Percentiles rank a stretch among this genome's conserved stretches.
Evolutionary conservation across 768 basidiomycete species (phyloP).

Genomic region (Tubosaeta sp.): DNA sequence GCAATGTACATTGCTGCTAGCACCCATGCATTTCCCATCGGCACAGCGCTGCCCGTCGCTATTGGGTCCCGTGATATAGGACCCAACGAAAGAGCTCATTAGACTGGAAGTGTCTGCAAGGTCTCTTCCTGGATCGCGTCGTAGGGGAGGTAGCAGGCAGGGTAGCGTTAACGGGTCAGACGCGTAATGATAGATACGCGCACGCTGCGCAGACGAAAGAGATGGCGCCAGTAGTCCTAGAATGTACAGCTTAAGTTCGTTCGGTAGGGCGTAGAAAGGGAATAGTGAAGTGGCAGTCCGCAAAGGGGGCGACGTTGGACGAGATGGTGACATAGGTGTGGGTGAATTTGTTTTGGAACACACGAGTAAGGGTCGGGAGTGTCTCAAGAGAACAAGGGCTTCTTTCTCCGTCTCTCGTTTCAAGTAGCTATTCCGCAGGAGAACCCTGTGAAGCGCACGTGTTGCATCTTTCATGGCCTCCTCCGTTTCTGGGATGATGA

Average conservation of each 20-base stretch:
- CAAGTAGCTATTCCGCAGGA: constrained; percentile 47
- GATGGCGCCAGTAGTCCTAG: constrained; percentile 53
- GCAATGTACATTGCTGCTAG: constrained; percentile 35
- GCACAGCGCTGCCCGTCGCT: constrained; percentile 25
- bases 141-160: constrained; percentile 32
- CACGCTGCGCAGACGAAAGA: constrained; percentile 53
- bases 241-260: constrained; percentile 54
- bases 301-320: constrained; percentile 11
- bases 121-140: constrained; percentile 15
- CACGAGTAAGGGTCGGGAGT: constrained; percentile 47
- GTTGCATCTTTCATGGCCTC: constrained; percentile 34
- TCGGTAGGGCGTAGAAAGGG: constrained; percentile 45
- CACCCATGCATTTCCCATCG: constrained; percentile 39
- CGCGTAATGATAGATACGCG: constrained; percentile 53
- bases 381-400: constrained; percentile 47
- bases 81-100: constrained; percentile 11
- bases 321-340: constrained; percentile 8
- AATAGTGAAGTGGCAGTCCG: constrained; percentile 21
- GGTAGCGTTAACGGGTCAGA: constrained; percentile 49
- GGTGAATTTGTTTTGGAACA: constrained; percentile 19
- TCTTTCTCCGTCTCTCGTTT: constrained; percentile 43
- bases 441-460: constrained; percentile 32
- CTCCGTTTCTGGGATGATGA: constrained; percentile 15
- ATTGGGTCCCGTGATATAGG: constrained; percentile 3
- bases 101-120: constrained; percentile 20